phyloP scores from a whole-genome alignment of 345 rosid genomes.

The Hirschfeldia incana region DNA sequence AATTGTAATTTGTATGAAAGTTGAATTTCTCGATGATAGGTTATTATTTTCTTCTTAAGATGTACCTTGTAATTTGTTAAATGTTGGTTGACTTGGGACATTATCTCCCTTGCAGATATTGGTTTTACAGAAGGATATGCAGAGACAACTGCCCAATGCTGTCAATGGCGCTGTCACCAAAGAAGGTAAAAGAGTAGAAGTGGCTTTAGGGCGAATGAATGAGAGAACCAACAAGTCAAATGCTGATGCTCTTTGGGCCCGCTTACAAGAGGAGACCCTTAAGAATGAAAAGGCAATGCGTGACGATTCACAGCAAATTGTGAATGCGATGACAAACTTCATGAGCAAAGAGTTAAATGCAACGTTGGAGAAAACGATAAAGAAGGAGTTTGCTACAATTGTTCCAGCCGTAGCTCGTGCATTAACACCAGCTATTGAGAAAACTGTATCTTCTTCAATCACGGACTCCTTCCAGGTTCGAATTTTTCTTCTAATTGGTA shows the following conservation, averaged over 20 bases:
- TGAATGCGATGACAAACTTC: conserved; percentile 52
- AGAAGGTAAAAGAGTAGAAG: conserved; percentile 82
- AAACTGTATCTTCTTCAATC: conserved; percentile 61
- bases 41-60: not conserved
- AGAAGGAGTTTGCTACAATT: conserved; percentile 66
- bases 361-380: conserved; percentile 62
- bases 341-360: conserved; percentile 62
- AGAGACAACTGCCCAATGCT: conserved; percentile 70
- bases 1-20: not conserved
- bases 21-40: conserved; percentile 6
- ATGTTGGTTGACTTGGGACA: not conserved
- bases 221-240: conserved; percentile 75
- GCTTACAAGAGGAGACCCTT: conserved; percentile 66
- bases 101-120: conserved; percentile 49
- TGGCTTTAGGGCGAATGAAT: conserved; percentile 63
- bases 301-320: conserved; percentile 63
- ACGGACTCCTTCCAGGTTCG: conserved; percentile 87
- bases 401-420: conserved; percentile 57
- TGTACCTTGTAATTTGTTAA: too few relatives aligned
- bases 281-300: conserved; percentile 64
- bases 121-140: conserved; percentile 71
- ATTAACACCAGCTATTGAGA: conserved; percentile 64
- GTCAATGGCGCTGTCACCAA: conserved; percentile 54
- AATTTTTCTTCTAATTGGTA: conserved; percentile 7
- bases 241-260: conserved; percentile 82